Base-by-base conservation (phyloP, 1,139 yeast species). In the Kodamaea alishanica region DNA sequence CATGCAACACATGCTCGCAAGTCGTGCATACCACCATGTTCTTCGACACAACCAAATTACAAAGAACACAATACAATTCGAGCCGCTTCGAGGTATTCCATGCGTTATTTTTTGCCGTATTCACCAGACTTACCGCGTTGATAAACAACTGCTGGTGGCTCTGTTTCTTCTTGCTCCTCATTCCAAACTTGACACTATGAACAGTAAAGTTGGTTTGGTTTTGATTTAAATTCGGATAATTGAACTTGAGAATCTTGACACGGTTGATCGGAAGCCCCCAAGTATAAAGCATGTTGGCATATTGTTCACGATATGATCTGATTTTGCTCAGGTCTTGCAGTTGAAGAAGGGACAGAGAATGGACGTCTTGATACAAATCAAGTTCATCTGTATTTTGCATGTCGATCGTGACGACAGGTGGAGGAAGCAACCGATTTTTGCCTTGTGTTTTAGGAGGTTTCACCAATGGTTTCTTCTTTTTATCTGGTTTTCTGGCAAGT, bases 231-330 rank as follows among this genome's bases (percentile, higher is more conserved):
- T 32, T 32, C 0, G 73, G 67, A 43, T 76, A 75, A 50, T 85
- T 86, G 54, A 84, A 82, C 58, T 89, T 89, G 41, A 88, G 60
- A 6, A 90, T 75, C 52, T 90, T 92, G 26, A 86, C 77, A 28
- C 96, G 63, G 48, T 82, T 79, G 12, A 85, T 73, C 0, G 89
- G 87, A 24, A 89, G 67, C 0, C 92, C 94, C 97, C 97, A 90
- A 30, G 75, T 61, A 51, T 77, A 87, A 22, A 90, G 65, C 58
- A 89, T 73, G n/a, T 83, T 77, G 0, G 97, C 92, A 58, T 90
- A 90, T 44, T 81, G 84, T 26, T 75, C 72, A 31, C 96, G 64
- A 56, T 84, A 86, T 9, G 58, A 51, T 37, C 65, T 62, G 43
- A 77, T 69, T 43, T 72, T 73, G 1, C 56, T 61, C 24, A 66